phyloP scores from a whole-genome alignment of 2,329 filamentous ascomycete genomes.

The Xylariaceae sp. region DNA sequence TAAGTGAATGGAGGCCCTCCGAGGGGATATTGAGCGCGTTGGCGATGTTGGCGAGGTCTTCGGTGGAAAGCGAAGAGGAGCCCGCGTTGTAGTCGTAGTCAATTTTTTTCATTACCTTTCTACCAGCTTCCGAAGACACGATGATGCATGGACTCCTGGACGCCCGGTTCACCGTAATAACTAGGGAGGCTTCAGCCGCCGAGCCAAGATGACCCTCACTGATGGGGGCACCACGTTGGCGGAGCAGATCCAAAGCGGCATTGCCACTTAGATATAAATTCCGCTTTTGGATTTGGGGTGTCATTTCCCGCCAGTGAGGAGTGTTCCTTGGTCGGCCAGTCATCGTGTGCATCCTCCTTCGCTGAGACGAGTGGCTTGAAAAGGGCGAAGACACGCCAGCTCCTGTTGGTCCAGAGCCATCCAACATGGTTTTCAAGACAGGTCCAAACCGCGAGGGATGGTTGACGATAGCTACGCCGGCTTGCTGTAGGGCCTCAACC shows the following conservation, averaged over 20 bases:
- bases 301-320: neutral
- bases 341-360: conserved; percentile 48
- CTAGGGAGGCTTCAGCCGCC: conserved; percentile 46
- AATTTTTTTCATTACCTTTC: conserved; percentile 47
- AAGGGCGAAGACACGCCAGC: conserved; percentile 5
- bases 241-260: conserved; percentile 53
- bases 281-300: conserved; percentile 35
- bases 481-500: conserved; percentile 59
- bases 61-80: conserved; percentile 37
- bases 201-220: conserved; percentile 17
- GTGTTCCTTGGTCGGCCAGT: neutral
- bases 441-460: conserved; percentile 73
- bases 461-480: conserved; percentile 65
- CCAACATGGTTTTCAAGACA: conserved; percentile 60
- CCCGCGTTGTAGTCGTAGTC: conserved; percentile 54
- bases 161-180: conserved; percentile 62
- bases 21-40: conserved; percentile 19
- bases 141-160: conserved; percentile 60
- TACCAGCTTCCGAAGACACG: conserved; percentile 28
- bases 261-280: conserved; percentile 51
- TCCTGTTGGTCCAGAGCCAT: conserved; percentile 17
- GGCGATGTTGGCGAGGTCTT: conserved; percentile 47
- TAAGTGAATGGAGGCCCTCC: conserved; percentile 39
- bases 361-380: conserved; percentile 32
- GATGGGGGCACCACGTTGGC: conserved; percentile 42